Percentiles rank a stretch among this genome's conserved stretches.
These are phyloP conservation scores for Cyberlindnera bimundalis DNA, from an alignment of 805 yeast species.

Conservation along the genomic window DNA sequence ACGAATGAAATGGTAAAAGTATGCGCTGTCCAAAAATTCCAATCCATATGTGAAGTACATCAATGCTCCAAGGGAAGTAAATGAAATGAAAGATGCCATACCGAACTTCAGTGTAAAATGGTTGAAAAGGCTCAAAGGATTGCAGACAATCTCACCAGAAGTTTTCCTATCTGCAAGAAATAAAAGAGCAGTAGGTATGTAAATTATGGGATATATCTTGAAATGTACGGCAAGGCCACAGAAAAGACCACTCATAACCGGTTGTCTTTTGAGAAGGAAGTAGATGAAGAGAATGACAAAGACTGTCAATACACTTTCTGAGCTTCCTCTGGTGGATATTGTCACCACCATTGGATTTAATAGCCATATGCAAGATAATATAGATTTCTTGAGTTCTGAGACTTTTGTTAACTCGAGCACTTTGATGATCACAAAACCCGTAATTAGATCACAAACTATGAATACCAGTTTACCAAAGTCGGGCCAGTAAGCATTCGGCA, in stretches of 20 bases:
- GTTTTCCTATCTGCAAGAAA: constrained; percentile 32
- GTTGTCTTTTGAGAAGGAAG: constrained; percentile 38
- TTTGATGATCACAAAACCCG: constrained; percentile 62
- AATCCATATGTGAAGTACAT: constrained; percentile 73
- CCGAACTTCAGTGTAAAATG: constrained; percentile 40
- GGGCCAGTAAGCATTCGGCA: constrained; percentile 57
- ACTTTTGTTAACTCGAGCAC: constrained; percentile 32
- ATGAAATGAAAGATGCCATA: constrained; percentile 38
- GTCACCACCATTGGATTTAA: constrained; percentile 94
- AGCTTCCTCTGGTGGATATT: constrained; percentile 88
- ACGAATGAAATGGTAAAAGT: constrained; percentile 76
- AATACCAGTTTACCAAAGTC: constrained; percentile 82
- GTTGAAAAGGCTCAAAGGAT: constrained; percentile 34
- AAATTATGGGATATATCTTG: constrained; percentile 89
- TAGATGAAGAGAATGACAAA: constrained; percentile 61
- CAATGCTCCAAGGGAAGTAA: constrained; percentile 43
- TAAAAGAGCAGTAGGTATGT: constrained; percentile 67
- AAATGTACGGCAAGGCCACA: constrained; percentile 70
- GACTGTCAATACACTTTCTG: constrained; percentile 85
- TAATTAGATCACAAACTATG: constrained; percentile 70
- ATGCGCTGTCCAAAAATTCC: constrained; percentile 74
- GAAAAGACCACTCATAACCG: constrained; percentile 26
- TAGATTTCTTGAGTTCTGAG: constrained; percentile 31
- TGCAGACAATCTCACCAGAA: constrained; percentile 25
- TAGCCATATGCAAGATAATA: constrained; percentile 69